Evolutionary conservation across 495 filamentous ascomycete genomes (phyloP), one percentile per base, ranked within the genome.

Genomic region (Paragyromitra xinjiangensis): DNA sequence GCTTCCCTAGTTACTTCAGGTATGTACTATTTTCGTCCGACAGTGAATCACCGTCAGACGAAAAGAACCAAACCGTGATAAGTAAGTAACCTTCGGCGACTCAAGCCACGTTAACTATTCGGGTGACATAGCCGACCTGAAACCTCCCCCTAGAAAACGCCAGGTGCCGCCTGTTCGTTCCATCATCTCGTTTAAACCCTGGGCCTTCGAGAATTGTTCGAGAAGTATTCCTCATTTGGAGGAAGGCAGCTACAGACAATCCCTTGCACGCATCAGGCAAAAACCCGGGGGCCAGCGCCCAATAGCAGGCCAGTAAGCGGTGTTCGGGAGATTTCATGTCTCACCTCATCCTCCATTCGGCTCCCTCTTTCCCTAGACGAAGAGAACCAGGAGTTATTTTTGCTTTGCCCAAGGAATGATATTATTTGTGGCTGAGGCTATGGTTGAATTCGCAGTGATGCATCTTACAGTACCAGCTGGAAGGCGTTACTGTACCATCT

Each of bases 301-400:
- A 29, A 40, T n/a, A 40, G 39, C 8, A 19, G 66, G 67, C 37
- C 59, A 39, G 64, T 48, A 48, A 34, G 9, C 12, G 42, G 12
- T 34, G 16, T 42, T 39, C 50, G 69, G 72, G 69, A 77, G 51
- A 73, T 77, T 65, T 44, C 50, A 55, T 65, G 74, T 77, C 74
- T 77, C 62, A 77, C 61, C 51, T 77, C 61, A 77, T 71, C 42
- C 42, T 56, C 19, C 19, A 40, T 62, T 5, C 9, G 58, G n/a
- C 48, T 42, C 39, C 53, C 64, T 55, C 45, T 69, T 69, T 55
- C 24, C 12, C 37, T 67, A 51, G 29, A 61, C 50, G 34, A 67
- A 34, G 2, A 44, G 55, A 9, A 29, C 66, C 39, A 53, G 42
- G 56, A 72, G 73, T 76, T 76, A 76, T 76, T 76, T 76, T 76